Evolutionary conservation across 768 basidiomycete species (phyloP).

Genomic region (Nidularia pulvinata): DNA sequence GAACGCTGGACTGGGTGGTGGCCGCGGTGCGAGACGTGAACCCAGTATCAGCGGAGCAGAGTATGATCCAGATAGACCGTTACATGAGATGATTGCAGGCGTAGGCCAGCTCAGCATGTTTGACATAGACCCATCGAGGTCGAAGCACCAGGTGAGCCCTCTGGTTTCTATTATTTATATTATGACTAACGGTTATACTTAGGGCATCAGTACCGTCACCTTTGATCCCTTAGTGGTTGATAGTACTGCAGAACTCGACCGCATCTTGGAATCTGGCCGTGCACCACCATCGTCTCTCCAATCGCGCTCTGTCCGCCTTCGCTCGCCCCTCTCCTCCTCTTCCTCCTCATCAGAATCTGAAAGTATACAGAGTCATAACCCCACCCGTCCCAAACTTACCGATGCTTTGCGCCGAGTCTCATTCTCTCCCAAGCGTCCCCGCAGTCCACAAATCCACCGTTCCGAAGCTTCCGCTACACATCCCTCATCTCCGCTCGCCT

Average conservation of each 20-base stretch:
- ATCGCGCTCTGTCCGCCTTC: constrained; percentile 37
- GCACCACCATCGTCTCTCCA: constrained; percentile 23
- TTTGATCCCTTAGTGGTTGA: constrained; percentile 63
- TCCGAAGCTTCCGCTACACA: constrained; percentile 2
- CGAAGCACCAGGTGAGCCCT: constrained; percentile 44
- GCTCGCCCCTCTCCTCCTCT: constrained; percentile 46
- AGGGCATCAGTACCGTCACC: constrained; percentile 32
- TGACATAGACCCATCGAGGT: constrained; percentile 50
- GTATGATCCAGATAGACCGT: constrained; percentile 82
- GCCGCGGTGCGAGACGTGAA: constrained; percentile 49
- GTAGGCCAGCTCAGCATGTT: constrained; percentile 58
- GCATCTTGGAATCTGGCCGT: constrained; percentile 56
- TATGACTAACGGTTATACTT: constrained; percentile 1
- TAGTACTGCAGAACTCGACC: constrained; percentile 61
- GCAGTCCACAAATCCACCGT: constrained; percentile 32
- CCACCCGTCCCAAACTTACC: constrained; percentile 60
- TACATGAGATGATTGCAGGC: constrained; percentile 71
- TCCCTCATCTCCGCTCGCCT: constrained; percentile 18
- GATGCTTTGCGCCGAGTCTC: constrained; percentile 71
- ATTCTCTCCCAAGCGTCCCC: constrained; percentile 78
- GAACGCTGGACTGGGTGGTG: constrained; percentile 75
- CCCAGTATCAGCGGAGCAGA: constrained; percentile 72
- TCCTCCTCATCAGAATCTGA: constrained; percentile 54
- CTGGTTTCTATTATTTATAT: neutral
- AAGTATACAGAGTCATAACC: constrained; percentile 30